Base-by-base conservation (phyloP, 257 asterid genomes). In the Penstemon newberryi region DNA sequence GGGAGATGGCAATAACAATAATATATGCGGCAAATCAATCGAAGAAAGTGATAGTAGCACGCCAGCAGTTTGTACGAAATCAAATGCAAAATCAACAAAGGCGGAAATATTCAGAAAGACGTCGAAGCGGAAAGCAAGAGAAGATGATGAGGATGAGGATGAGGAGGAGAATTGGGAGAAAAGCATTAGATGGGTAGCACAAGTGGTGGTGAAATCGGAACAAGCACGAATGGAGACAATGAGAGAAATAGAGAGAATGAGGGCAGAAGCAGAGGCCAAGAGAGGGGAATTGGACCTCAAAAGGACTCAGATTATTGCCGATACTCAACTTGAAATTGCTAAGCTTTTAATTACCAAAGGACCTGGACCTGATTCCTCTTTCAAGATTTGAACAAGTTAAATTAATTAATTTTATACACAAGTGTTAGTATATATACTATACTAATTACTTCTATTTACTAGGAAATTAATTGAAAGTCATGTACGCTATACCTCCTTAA, bases 211-310 rank as follows among this genome's bases (percentile, higher is more conserved):
- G 75, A 73, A 92, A 25, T 81, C 94, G 0, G 97, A 90, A 60
- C 81, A 90, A 63, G 82, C 97, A 0, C 78, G 97, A 15, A 76
- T 86, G 89, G 96, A 83, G 72, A 83, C 91, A 9, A 83, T 88
- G 88, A 80, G 75, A 65, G 97, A 90, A 69, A 71, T 90, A 0
- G 97, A 87, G 85, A 75, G 84, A 46, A 87, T 87, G 88, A 80
- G 96, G 54, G 93, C 84, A 0, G 97, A 88, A 49, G 84, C 92
- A 0, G 97, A 90, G 55, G 86, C 77, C 8, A 90, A 83, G 82
- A 84, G 94, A 65, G 91, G 83, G 46, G 96, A 90, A 70, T 80
- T 90, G 81, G 97, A 88, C 50, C 96, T 86, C 45, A 86, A 77
- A 70, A 47, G 91, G 42, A 87, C 95, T 0, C 89, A 90, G 79